phyloP scores from a whole-genome alignment of 1,139 yeast genomes.

The Kazachstania sp. region DNA sequence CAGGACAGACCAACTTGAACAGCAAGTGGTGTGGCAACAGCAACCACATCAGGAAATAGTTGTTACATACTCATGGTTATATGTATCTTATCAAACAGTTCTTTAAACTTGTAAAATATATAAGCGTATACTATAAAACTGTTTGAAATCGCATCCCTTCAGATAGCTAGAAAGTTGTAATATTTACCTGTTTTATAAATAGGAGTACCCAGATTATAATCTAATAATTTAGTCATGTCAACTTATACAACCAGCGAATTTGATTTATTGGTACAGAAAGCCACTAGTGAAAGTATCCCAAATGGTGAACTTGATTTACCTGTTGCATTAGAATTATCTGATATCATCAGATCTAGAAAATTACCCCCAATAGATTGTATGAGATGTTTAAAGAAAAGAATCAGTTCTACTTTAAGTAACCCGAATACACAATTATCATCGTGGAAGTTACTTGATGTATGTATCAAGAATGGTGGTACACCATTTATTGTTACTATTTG shows the following conservation, averaged over 20 bases:
- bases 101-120: no score
- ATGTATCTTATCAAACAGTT: no score
- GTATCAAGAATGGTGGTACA: slow-evolving; percentile 88
- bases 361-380: slow-evolving; percentile 79
- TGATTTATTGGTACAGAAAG: slow-evolving; percentile 60
- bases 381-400: slow-evolving; percentile 69
- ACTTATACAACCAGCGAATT: slow-evolving; percentile 38
- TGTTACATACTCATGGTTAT: no score
- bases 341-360: slow-evolving; percentile 73
- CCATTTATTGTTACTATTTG: slow-evolving; percentile 77
- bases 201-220: background rate
- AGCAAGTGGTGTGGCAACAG: no score
- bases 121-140: no score
- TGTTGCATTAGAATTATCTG: slow-evolving; percentile 79
- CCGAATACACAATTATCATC: slow-evolving; percentile 74
- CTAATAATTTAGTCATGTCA: slow-evolving; percentile 6
- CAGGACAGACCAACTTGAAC: no score
- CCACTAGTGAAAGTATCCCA: slow-evolving; percentile 85
- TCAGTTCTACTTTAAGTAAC: slow-evolving; percentile 49
- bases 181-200: background rate
- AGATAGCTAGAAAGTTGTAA: background rate
- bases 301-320: slow-evolving; percentile 73
- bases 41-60: no score
- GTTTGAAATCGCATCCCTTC: no score
- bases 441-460: slow-evolving; percentile 69